Conservation (phyloP, 2,329 filamentous ascomycete species). For the Sporothrix luriei region DNA sequence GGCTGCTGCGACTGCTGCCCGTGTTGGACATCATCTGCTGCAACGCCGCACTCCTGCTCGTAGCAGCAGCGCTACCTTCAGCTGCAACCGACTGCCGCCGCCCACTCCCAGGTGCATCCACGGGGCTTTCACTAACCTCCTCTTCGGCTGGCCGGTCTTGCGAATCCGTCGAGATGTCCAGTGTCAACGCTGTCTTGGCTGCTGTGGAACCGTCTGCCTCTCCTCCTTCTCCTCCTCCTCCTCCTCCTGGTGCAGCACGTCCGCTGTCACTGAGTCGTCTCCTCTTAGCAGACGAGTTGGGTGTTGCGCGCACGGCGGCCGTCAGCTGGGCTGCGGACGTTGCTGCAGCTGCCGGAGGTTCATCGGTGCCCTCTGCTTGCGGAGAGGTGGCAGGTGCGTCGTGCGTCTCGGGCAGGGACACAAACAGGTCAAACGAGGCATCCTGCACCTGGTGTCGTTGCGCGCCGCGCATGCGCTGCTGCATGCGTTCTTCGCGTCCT, state of each 20-base stretch:
- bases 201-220: not conserved
- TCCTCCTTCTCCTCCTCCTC: too few species aligned
- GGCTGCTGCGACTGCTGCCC: slow-evolving; percentile 37
- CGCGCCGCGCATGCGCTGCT: slow-evolving; percentile 66
- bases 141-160: slow-evolving; percentile 40
- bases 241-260: not conserved
- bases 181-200: not conserved
- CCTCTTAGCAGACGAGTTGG: slow-evolving; percentile 55
- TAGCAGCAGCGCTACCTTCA: slow-evolving; percentile 43
- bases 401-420: slow-evolving; percentile 40
- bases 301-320: slow-evolving; percentile 42
- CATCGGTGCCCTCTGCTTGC: slow-evolving; percentile 30
- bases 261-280: slow-evolving; percentile 43
- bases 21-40: slow-evolving; percentile 46
- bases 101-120: slow-evolving; percentile 59
- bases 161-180: not conserved
- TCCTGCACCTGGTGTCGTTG: slow-evolving; percentile 62
- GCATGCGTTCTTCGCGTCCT: slow-evolving; percentile 65
- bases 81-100: slow-evolving; percentile 47
- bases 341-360: not conserved
- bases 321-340: slow-evolving; percentile 28
- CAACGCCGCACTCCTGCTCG: slow-evolving; percentile 45
- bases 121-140: slow-evolving; percentile 58
- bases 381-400: slow-evolving; percentile 31
- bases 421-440: slow-evolving; percentile 60